Evolutionary conservation across 1,284 basidiomycete species (phyloP).

Genomic region (Sporisorium graminicola): DNA sequence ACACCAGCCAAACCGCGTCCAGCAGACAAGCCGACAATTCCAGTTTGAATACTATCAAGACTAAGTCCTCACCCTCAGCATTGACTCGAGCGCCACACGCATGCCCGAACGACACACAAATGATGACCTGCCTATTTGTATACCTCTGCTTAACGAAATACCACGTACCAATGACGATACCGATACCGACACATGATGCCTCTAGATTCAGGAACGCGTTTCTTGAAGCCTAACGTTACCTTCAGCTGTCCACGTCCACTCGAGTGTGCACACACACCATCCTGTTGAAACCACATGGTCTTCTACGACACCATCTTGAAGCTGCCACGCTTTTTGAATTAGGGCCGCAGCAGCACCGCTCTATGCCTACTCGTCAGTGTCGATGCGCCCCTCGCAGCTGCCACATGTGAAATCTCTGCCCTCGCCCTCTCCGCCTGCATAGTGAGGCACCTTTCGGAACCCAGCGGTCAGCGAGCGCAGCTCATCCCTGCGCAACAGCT

Average conservation of each 20-base stretch:
- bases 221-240: too few relatives aligned
- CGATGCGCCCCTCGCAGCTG: conserved; percentile 11
- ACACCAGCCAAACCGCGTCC: neutral
- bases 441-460: conserved; percentile 19
- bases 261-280: too few relatives aligned
- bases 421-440: conserved; percentile 1
- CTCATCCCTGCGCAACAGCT: conserved; percentile 30
- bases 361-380: conserved; percentile 16
- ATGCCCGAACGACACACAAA: neutral
- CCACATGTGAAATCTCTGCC: conserved; percentile 7
- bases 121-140: neutral
- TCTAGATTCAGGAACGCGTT: too few relatives aligned
- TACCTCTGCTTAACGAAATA: conserved; percentile 1
- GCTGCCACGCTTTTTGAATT: too few relatives aligned
- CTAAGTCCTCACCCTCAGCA: too few relatives aligned
- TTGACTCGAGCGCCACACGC: too few relatives aligned
- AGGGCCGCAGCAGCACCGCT: too few relatives aligned
- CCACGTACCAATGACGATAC: neutral
- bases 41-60: conserved; percentile 33
- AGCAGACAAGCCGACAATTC: conserved; percentile 5
- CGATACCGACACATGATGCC: neutral
- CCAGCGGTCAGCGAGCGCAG: conserved; percentile 11
- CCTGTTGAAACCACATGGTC: too few relatives aligned
- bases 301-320: too few relatives aligned
- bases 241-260: too few relatives aligned